Percentiles rank a stretch among this genome's conserved stretches.
Evolutionary conservation across 2,329 filamentous ascomycete genomes (phyloP).

Genomic region (Daldinia sp.): DNA sequence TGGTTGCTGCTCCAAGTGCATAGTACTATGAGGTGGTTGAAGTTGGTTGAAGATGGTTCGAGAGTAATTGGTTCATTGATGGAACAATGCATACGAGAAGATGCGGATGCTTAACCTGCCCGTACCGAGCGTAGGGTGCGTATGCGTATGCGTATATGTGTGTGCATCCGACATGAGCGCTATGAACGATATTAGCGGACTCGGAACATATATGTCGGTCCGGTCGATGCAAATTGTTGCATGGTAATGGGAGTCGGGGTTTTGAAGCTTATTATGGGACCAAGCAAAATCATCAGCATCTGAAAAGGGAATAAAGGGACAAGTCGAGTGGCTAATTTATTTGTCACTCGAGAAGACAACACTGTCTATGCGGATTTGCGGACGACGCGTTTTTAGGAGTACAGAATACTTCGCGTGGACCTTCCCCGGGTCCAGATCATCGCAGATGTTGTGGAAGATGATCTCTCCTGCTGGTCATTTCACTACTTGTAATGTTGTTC

Average conservation of each 20-base stretch:
- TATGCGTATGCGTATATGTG: constrained; percentile 28
- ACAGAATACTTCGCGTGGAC: constrained; percentile 41
- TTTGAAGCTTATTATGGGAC: constrained; percentile 42
- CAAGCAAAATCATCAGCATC: constrained; percentile 43
- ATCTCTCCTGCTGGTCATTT: constrained; percentile 45
- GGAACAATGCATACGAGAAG: constrained; percentile 33
- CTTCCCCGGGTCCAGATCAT: constrained; percentile 34
- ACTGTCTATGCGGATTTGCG: constrained; percentile 38
- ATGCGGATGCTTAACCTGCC: constrained; percentile 9
- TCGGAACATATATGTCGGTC: constrained; percentile 42
- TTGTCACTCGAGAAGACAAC: constrained; percentile 38
- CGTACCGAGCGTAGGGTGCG: constrained; percentile 27
- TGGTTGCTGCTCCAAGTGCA: constrained; percentile 86
- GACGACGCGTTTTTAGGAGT: constrained; percentile 39
- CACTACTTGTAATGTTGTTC: constrained; percentile 47
- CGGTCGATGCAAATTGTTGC: constrained; percentile 44
- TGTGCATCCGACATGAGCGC: constrained; percentile 37
- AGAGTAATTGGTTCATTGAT: constrained; percentile 25
- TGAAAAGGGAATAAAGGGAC: constrained; percentile 36
- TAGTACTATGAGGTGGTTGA: constrained; percentile 75
- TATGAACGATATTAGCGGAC: constrained; percentile 40
- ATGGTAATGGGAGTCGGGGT: constrained; percentile 46
- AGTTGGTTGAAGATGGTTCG: constrained; percentile 13
- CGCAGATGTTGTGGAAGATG: constrained; percentile 42
- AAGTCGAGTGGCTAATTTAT: constrained; percentile 33